Base-by-base conservation (phyloP, 805 yeast genomes). In the Suhomyces prunicola region DNA sequence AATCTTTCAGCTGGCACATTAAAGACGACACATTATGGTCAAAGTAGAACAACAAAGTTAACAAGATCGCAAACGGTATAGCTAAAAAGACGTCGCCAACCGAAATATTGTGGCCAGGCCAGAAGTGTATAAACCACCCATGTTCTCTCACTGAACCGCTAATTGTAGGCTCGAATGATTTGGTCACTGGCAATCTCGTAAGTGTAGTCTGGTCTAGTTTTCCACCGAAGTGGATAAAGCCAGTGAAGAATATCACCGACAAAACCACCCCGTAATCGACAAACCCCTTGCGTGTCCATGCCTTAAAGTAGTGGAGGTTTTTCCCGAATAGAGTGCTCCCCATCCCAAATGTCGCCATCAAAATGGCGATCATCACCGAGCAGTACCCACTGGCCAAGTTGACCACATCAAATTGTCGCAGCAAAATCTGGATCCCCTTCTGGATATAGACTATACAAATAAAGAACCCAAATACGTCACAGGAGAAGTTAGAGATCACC, bases 1-100 rank as follows among this genome's bases (percentile, higher is more conserved):
- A 94, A 50, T 87, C 85, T 24, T 85, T 82, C 55, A 86, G 86
- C 70, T 93, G 98, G 50, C 97, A 92, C 81, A 94, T 94, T 52
- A 93, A 74, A 0, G 97, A 87, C 2, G 97, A 90, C 9, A 93
- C 96, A 57, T 93, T 94, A 69, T 93, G 99, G 70, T 93, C 99
- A 69, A 92, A 94, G 68, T 90, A 93, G 70, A 94, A 93, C 47
- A 93, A 72, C 48, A 87, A 79, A 0, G 98, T 90, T 44, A 94
- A 71, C 46, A 94, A 77, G 1, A 94, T 71, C 0, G 96, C 98
- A 77, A 93, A 94, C 0, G 99, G 99, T 6, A 94, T 67, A 0
- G 99, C 98, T 36, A 94, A 68, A 64, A 94, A 94, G 0, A 93
- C 85, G 59, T 91, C 84, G 2, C 85, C 85, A 1, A 86, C 90